These are phyloP conservation scores for Xanthoconium stramineum DNA, from an alignment of 768 basidiomycete genomes.

Conservation along the genomic window DNA sequence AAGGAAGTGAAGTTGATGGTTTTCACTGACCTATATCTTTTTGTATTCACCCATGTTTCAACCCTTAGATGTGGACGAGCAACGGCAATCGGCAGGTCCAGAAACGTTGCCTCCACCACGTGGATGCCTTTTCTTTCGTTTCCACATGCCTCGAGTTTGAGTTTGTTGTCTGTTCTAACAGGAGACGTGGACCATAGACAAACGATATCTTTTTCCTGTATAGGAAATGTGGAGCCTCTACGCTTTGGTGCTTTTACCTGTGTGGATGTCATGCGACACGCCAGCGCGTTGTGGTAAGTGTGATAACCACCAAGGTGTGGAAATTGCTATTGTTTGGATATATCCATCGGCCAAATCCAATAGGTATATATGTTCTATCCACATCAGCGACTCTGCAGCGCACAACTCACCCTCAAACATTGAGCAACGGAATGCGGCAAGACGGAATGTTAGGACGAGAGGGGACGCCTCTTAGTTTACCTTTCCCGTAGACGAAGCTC, in stretches of 20 bases:
- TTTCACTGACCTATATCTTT: neutral
- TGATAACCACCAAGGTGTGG: neutral
- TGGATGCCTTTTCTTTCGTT: neutral
- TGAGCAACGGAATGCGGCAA: neutral
- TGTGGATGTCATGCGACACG: neutral
- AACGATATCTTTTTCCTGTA: neutral
- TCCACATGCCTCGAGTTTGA: neutral
- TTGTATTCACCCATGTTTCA: neutral
- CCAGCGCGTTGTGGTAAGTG: neutral
- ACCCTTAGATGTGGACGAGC: too few relatives aligned
- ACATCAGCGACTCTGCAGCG: neutral
- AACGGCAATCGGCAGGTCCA: too few relatives aligned
- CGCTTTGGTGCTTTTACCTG: neutral
- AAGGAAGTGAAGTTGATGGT: neutral
- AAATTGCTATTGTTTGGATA: neutral
- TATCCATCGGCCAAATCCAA: too few relatives aligned
- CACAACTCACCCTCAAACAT: neutral
- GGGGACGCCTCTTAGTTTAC: neutral
- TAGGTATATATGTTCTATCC: neutral
- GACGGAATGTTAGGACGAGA: neutral
- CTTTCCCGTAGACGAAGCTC: neutral
- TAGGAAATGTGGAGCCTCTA: neutral
- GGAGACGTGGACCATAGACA: neutral
- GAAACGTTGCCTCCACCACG: too few relatives aligned
- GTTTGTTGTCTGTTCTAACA: neutral